These are phyloP conservation scores for Elaeis guineensis DNA, from an alignment of 176 grass and related monocot genomes.

Conservation along the genomic window DNA sequence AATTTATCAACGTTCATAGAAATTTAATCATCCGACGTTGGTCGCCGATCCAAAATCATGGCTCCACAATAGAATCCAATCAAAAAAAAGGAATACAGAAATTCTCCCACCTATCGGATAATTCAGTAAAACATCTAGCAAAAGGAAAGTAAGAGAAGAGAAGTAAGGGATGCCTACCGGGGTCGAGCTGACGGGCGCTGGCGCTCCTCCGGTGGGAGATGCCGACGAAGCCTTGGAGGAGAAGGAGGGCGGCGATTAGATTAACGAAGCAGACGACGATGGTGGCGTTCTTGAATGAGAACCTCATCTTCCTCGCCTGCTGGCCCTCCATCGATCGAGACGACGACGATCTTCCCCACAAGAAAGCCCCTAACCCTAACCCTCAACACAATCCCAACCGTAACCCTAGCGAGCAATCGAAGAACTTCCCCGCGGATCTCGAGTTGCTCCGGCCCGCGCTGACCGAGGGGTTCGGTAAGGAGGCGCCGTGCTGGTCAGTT, in stretches of 20 bases:
- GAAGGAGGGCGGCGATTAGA: slow-evolving; percentile 29
- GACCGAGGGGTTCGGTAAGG: no score
- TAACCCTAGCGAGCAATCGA: no score
- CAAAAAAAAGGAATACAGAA: no score
- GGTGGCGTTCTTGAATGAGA: slow-evolving; percentile 51
- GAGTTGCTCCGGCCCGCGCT: no score
- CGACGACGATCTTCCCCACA: neutral
- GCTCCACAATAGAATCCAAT: no score
- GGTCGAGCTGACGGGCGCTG: slow-evolving; percentile 28
- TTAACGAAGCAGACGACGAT: slow-evolving; percentile 45
- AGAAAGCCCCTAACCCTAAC: neutral
- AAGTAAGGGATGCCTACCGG: slow-evolving; percentile 8
- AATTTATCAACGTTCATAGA: no score
- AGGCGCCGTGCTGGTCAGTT: no score
- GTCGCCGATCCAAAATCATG: no score
- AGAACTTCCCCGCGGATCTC: no score
- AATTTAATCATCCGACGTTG: no score
- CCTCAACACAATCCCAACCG: neutral
- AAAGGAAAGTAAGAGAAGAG: neutral
- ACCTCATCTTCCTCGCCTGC: slow-evolving; percentile 23
- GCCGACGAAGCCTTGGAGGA: slow-evolving; percentile 38
- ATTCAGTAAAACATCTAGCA: neutral
- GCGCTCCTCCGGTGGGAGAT: slow-evolving; percentile 25
- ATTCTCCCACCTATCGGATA: no score
- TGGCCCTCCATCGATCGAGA: slow-evolving; percentile 32